Evolutionary conservation across 352 stramenopile genomes (phyloP), one percentile per base, ranked within the genome.

Genomic region (Globisporangium apiculatum): DNA sequence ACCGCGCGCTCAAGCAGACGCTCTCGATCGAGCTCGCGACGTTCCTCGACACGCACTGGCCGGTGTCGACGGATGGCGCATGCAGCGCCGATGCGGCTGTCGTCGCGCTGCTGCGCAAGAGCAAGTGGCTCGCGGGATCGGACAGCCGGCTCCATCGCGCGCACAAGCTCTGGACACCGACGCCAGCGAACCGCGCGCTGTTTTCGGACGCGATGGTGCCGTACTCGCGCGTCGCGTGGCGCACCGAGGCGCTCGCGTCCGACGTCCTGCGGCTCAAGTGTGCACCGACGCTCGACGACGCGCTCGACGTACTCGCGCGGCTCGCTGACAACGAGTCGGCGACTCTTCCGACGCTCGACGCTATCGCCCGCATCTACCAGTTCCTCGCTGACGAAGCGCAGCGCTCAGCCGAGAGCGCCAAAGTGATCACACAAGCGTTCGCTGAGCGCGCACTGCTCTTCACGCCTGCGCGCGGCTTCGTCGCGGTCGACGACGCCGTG

Each of bases 201-300:
- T 78, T 89, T 36, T 54, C 69, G 2, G n/a, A 59, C 14, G 48
- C 55, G 1, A 85, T 83, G 73, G 72, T 83, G 15, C 77, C 73
- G 4, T 83, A 78, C 50, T 71, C 60, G 51, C 55, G 51, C 4
- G 59, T 72, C 37, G 7, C 42, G 24, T 86, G 75, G 75, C 73
- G 66, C 18, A 73, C 61, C 48, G 64, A 73, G 4, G 31, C 63
- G 0, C 68, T 86, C 8, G 61, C 72, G 0, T 69, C 58, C 35
- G 57, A 61, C 15, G 51, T 75, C 14, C 62, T 91, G 51, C 67
- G 71, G 8, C 64, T 91, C 41, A 86, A 83, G 62, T 60, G 55
- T 18, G 38, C 58, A 15, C 73, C 73, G 5, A 73, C 45, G 7
- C 62, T 72, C 0, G 57, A 57, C 3, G 81, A 91, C 53, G 75